A percentile compares a stretch with the other conserved stretches of the same genome.
These are phyloP conservation scores for Moesziomyces sp. DNA, from an alignment of 1,284 basidiomycete species.

Conservation along the genomic window DNA sequence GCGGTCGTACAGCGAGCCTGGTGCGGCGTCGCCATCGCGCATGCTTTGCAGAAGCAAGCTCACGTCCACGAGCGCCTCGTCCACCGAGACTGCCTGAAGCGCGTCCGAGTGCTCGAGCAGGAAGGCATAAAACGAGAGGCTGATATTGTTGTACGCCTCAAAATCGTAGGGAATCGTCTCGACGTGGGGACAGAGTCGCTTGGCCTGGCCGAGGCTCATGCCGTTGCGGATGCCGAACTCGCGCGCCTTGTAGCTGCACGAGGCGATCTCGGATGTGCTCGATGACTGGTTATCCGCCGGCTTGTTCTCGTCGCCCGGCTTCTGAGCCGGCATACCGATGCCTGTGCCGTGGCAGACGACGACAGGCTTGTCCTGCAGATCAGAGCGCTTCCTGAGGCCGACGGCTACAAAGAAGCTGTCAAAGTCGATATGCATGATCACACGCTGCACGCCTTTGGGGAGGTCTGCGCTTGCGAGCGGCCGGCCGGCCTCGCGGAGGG, in stretches of 20 bases:
- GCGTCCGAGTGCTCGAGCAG: slow-evolving; percentile 89
- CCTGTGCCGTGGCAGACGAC: slow-evolving; percentile 88
- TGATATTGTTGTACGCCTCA: slow-evolving; percentile 71
- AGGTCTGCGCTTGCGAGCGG: slow-evolving; percentile 72
- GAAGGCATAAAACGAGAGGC: slow-evolving; percentile 89
- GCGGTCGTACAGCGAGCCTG: slow-evolving; percentile 24
- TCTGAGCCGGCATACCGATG: slow-evolving; percentile 22
- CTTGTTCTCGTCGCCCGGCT: slow-evolving; percentile 23
- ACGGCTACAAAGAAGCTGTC: slow-evolving; percentile 90
- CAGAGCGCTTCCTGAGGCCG: slow-evolving; percentile 55
- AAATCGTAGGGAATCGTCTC: slow-evolving; percentile 92
- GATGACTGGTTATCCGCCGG: slow-evolving; percentile 39
- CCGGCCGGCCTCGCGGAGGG: slow-evolving; percentile 75
- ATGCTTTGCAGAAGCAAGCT: slow-evolving; percentile 73
- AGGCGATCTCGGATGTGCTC: slow-evolving; percentile 80
- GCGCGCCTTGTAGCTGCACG: slow-evolving; percentile 91
- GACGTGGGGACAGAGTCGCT: slow-evolving; percentile 67
- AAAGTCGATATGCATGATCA: slow-evolving; percentile 72
- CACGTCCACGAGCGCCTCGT: slow-evolving; percentile 93
- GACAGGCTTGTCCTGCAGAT: slow-evolving; percentile 73
- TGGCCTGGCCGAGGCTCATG: slow-evolving; percentile 78
- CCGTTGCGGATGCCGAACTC: slow-evolving; percentile 88
- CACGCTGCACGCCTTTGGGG: slow-evolving; percentile 65
- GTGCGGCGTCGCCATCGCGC: slow-evolving; percentile 25
- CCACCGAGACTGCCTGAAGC: slow-evolving; percentile 92